Percentiles rank a stretch among this genome's conserved stretches.
phyloP scores from a whole-genome alignment of 192 early-diverging fungal genomes.

The Endogone sp. region DNA sequence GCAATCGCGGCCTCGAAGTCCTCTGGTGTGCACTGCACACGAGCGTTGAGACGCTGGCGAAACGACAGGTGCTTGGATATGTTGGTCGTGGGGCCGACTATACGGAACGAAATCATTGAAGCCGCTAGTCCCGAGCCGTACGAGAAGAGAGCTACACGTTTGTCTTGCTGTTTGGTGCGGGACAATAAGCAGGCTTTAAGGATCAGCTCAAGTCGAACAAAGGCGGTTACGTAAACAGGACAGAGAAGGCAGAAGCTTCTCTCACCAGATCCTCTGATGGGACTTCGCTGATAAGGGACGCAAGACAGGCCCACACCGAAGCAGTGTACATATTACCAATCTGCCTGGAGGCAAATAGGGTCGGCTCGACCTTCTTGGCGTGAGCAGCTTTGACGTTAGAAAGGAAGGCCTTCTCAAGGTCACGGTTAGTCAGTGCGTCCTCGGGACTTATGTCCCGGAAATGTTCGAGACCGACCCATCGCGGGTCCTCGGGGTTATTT shows the following conservation, averaged over 20 bases:
- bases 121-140: conserved; percentile 97
- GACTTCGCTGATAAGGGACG: conserved; percentile 73
- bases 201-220: not conserved
- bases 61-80: conserved; percentile 67
- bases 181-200: not conserved
- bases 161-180: conserved; percentile 45
- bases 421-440: conserved; percentile 80
- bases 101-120: conserved; percentile 90
- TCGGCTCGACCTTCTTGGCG: conserved; percentile 71
- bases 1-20: conserved; percentile 79
- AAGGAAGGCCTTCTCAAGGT: conserved; percentile 91
- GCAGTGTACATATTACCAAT: conserved; percentile 93
- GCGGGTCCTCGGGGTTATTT: conserved; percentile 62
- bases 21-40: conserved; percentile 71
- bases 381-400: conserved; percentile 71
- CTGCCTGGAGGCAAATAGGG: conserved; percentile 77
- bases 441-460: conserved; percentile 58
- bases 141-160: conserved; percentile 88
- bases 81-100: conserved; percentile 56
- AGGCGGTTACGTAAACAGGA: not conserved
- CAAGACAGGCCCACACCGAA: conserved; percentile 63
- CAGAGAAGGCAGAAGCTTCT: not conserved
- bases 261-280: conserved; percentile 59
- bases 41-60: conserved; percentile 62
- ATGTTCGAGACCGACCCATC: conserved; percentile 44